These are phyloP conservation scores for Prunella vulgaris DNA, from an alignment of 257 asterid genomes.

Conservation along the genomic window DNA sequence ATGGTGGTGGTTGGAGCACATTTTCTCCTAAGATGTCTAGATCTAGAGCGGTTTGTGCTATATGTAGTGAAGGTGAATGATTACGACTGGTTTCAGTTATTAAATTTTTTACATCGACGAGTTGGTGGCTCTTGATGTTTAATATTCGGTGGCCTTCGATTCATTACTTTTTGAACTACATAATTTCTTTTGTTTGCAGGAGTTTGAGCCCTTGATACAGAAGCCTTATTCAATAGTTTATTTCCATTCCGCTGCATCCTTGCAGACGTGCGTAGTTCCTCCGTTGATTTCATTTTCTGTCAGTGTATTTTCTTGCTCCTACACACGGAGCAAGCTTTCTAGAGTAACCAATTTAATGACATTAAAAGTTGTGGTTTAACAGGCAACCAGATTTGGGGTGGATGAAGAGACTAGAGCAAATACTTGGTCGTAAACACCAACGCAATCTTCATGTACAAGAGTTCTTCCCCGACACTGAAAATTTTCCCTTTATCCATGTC, in stretches of 20 bases:
- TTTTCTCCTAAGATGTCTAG: slow-evolving; percentile 88
- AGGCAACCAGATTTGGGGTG: slow-evolving; percentile 98
- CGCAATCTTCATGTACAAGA: slow-evolving; percentile 81
- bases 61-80: slow-evolving; percentile 71
- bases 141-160: slow-evolving; percentile 3
- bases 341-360: not conserved
- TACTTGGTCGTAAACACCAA: slow-evolving; percentile 96
- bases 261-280: slow-evolving; percentile 60
- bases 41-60: slow-evolving; percentile 76
- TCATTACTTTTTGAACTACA: slow-evolving; percentile 4
- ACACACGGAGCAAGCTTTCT: not conserved
- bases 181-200: slow-evolving; percentile 54
- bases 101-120: not conserved
- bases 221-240: slow-evolving; percentile 91
- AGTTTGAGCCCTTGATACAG: slow-evolving; percentile 95
- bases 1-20: slow-evolving; percentile 98
- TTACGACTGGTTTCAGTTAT: slow-evolving; percentile 8
- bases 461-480: not conserved
- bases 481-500: not conserved
- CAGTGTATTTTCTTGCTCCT: not conserved
- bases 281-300: not conserved
- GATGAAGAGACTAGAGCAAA: slow-evolving; percentile 88
- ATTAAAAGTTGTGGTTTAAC: slow-evolving; percentile 24
- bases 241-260: slow-evolving; percentile 92
- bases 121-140: not conserved